Percentiles rank a stretch among this genome's conserved stretches.
phyloP scores from a whole-genome alignment of 768 basidiomycete species.

The Russula compacta region DNA sequence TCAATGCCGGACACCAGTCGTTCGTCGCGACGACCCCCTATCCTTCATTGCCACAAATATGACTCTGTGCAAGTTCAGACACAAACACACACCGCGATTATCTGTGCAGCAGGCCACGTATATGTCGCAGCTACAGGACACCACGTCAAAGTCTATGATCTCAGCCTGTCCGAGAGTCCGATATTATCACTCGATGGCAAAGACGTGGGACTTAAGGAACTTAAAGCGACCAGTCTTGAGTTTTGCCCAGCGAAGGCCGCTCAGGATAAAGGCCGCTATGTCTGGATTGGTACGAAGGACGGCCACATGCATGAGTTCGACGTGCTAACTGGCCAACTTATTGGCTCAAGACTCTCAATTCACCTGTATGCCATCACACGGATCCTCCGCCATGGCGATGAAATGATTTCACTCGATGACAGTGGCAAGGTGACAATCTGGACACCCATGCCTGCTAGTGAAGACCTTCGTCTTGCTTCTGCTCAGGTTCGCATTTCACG shows the following conservation, averaged over 20 bases:
- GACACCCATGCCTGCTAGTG: slow-evolving; percentile 34
- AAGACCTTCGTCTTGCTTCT: slow-evolving; percentile 30
- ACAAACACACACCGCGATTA: slow-evolving; percentile 43
- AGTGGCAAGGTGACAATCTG: slow-evolving; percentile 76
- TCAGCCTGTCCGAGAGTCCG: slow-evolving; percentile 39
- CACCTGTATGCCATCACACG: slow-evolving; percentile 61
- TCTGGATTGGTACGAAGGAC: slow-evolving; percentile 90
- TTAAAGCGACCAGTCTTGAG: slow-evolving; percentile 68
- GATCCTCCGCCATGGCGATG: slow-evolving; percentile 61
- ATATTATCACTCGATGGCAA: slow-evolving; percentile 49
- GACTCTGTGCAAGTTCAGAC: slow-evolving; percentile 45
- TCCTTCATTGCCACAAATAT: slow-evolving; percentile 27
- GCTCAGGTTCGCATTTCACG: slow-evolving; percentile 52
- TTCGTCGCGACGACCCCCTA: slow-evolving; percentile 49
- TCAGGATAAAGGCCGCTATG: slow-evolving; percentile 46
- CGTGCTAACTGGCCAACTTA: slow-evolving; percentile 47
- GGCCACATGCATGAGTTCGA: slow-evolving; percentile 83
- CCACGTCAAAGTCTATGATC: slow-evolving; percentile 55
- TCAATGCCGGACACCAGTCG: slow-evolving; percentile 58
- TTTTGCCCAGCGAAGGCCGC: slow-evolving; percentile 46
- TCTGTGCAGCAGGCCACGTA: slow-evolving; percentile 46
- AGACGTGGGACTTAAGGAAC: slow-evolving; percentile 53
- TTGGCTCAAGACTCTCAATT: slow-evolving; percentile 46
- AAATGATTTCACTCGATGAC: slow-evolving; percentile 81
- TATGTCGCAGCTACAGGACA: slow-evolving; percentile 51